These are phyloP conservation scores for Debaryomyces sp. DNA, from an alignment of 1,139 yeast genomes.

Conservation along the genomic window DNA sequence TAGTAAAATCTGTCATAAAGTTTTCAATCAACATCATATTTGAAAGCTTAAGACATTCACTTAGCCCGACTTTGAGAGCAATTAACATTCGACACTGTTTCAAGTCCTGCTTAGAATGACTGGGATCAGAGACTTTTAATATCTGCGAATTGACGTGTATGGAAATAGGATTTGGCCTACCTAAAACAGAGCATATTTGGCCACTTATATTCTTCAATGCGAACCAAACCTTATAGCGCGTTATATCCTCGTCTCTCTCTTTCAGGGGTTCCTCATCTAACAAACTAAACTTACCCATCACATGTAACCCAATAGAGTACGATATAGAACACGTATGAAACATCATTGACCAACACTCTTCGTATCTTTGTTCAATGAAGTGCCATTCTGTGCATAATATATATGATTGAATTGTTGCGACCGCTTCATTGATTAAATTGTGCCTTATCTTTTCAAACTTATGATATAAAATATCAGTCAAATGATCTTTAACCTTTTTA, in stretches of 20 bases:
- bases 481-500: slow-evolving; percentile 26
- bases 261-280: slow-evolving; percentile 9
- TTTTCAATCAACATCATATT: slow-evolving; percentile 56
- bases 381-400: slow-evolving; percentile 55
- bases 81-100: slow-evolving; percentile 31
- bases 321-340: slow-evolving; percentile 53
- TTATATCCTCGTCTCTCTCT: slow-evolving; percentile 32
- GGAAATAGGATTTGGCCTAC: slow-evolving; percentile 59
- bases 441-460: slow-evolving; percentile 48
- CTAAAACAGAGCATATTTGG: slow-evolving; percentile 53
- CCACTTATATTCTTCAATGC: slow-evolving; percentile 51
- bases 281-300: slow-evolving; percentile 33
- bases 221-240: slow-evolving; percentile 51
- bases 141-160: slow-evolving; percentile 48
- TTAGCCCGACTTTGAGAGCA: slow-evolving; percentile 45
- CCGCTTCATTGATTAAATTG: slow-evolving; percentile 49
- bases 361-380: slow-evolving; percentile 51
- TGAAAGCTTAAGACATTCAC: slow-evolving; percentile 52
- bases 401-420: slow-evolving; percentile 50
- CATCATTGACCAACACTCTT: slow-evolving; percentile 53
- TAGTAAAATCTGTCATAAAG: slow-evolving; percentile 48
- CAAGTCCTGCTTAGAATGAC: slow-evolving; percentile 22
- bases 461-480: slow-evolving; percentile 33
- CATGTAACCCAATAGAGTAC: slow-evolving; percentile 55
- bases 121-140: slow-evolving; percentile 23